Conservation (phyloP, 116 monocot genomes). For the Cymodocea nodosa region DNA sequence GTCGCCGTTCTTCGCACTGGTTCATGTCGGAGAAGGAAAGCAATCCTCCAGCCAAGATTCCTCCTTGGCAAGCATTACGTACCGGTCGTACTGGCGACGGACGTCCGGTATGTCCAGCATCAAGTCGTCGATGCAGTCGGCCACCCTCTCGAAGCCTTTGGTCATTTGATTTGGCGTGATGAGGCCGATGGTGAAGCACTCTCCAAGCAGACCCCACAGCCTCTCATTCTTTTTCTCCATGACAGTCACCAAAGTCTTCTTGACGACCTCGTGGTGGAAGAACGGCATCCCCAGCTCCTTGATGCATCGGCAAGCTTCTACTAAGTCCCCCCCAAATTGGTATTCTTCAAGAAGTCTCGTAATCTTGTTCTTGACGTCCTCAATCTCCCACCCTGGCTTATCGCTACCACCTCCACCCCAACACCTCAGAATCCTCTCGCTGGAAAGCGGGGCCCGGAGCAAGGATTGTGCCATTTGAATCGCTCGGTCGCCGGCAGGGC, state of each 20-base stretch:
- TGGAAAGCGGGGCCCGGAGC: constrained; percentile 34
- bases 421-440: constrained; percentile 63
- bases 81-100: constrained; percentile 27
- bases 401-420: constrained; percentile 62
- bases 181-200: constrained; percentile 32
- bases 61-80: constrained; percentile 34
- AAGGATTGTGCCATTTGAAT: constrained; percentile 30
- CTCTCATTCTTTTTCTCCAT: constrained; percentile 54
- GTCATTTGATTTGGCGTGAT: constrained; percentile 60
- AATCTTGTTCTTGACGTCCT: constrained; percentile 68
- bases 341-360: constrained; percentile 55
- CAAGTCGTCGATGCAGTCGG: constrained; percentile 54
- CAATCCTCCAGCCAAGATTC: constrained; percentile 40
- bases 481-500: constrained; percentile 22
- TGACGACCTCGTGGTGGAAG: constrained; percentile 75
- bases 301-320: constrained; percentile 66
- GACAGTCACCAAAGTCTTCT: constrained; percentile 44
- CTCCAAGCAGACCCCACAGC: constrained; percentile 31
- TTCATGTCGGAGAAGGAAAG: no score
- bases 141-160: constrained; percentile 59
- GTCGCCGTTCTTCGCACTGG: no score
- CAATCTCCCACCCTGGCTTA: constrained; percentile 52
- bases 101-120: constrained; percentile 53
- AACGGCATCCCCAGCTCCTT: constrained; percentile 81
- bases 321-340: constrained; percentile 39